Evolutionary conservation across 352 stramenopile genomes (phyloP).

Genomic region (Phytopythium cucurbitacearum): DNA sequence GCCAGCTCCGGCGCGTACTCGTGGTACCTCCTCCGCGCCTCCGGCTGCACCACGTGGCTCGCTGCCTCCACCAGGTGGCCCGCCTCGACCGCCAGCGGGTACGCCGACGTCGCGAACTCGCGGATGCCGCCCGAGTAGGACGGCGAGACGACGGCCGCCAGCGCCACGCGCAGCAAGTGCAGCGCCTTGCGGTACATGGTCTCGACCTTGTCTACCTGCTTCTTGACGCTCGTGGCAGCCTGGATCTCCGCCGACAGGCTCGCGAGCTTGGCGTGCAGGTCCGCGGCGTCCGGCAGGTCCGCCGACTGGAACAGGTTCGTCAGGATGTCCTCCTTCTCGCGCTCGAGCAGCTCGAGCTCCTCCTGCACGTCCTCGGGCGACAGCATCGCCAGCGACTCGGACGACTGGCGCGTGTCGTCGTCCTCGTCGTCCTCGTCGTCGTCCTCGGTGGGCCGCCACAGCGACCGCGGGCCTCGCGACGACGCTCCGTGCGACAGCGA

Average conservation of each 20-base stretch:
- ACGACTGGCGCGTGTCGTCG: too few species aligned
- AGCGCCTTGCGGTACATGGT: slow-evolving; percentile 73
- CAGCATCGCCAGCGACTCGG: neutral
- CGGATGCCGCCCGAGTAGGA: slow-evolving; percentile 67
- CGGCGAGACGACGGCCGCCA: slow-evolving; percentile 66
- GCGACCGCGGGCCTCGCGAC: too few species aligned
- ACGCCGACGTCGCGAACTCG: slow-evolving; percentile 71
- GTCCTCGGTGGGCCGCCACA: too few species aligned
- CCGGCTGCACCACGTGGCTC: slow-evolving; percentile 68
- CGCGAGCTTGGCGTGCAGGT: slow-evolving; percentile 67
- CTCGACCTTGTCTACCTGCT: slow-evolving; percentile 70
- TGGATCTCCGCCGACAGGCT: slow-evolving; percentile 79
- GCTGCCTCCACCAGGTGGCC: slow-evolving; percentile 68
- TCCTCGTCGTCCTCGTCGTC: too few species aligned
- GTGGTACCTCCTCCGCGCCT: slow-evolving; percentile 68
- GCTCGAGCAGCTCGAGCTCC: slow-evolving; percentile 55
- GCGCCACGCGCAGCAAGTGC: slow-evolving; percentile 59
- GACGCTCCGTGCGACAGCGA: too few species aligned
- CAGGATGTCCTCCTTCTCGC: slow-evolving; percentile 70
- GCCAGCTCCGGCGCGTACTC: slow-evolving; percentile 51
- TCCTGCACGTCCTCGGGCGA: slow-evolving; percentile 43
- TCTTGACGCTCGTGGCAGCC: slow-evolving; percentile 63
- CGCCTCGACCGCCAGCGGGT: slow-evolving; percentile 73
- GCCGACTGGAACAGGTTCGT: slow-evolving; percentile 56
- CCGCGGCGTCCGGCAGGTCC: slow-evolving; percentile 58